These are phyloP conservation scores for Puccinia hordei DNA, from an alignment of 1,284 basidiomycete genomes.

Conservation along the genomic window DNA sequence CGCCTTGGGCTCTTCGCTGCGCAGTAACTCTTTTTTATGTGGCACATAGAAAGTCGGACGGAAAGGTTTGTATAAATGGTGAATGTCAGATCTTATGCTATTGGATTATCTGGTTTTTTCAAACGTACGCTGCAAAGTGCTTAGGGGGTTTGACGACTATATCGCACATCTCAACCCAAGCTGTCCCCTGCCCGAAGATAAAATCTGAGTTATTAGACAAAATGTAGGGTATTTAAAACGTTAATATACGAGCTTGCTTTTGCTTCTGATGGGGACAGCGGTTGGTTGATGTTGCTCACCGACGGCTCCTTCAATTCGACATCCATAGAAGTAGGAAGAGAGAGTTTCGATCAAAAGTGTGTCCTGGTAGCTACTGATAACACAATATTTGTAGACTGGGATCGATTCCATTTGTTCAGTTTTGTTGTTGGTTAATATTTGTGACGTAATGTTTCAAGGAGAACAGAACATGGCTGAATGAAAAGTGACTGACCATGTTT, in stretches of 20 bases:
- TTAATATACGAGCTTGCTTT: not conserved
- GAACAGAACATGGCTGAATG: not conserved
- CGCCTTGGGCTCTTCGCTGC: not conserved
- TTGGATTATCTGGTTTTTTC: no score
- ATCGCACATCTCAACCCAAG: conserved; percentile 26
- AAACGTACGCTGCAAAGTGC: not conserved
- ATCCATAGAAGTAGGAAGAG: conserved; percentile 17
- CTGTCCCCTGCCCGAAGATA: conserved; percentile 26
- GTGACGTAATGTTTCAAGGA: not conserved
- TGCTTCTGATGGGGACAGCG: no score
- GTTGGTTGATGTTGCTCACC: not conserved
- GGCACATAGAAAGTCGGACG: not conserved
- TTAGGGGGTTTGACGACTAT: conserved; percentile 6
- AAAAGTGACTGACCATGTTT: conserved; percentile 32
- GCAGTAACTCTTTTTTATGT: conserved; percentile 37
- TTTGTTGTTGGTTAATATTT: not conserved
- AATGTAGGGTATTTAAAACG: no score
- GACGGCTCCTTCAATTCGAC: conserved; percentile 28
- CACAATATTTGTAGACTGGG: conserved; percentile 12
- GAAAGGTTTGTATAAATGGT: not conserved
- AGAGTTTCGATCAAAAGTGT: conserved; percentile 8
- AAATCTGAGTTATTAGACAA: conserved; percentile 20
- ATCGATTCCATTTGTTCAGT: not conserved
- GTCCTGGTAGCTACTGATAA: conserved; percentile 43
- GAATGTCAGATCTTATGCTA: not conserved